These are phyloP conservation scores for Pseudogymnoascus sp. DNA, from an alignment of 2,329 filamentous ascomycete genomes.

Conservation along the genomic window DNA sequence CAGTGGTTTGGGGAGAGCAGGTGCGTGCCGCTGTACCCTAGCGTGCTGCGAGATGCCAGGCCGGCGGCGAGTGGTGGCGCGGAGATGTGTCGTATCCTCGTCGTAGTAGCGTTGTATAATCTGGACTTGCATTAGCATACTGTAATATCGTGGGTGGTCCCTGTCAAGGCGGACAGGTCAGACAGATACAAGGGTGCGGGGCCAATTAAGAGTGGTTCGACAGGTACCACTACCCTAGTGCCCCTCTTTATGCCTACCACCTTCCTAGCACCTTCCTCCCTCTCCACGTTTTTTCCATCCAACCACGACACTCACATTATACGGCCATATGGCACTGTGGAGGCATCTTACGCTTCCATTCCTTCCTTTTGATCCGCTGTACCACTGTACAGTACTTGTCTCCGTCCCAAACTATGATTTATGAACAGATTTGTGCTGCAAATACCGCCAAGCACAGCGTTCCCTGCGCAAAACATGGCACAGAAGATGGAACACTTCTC, in stretches of 20 bases:
- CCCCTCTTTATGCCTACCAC: neutral
- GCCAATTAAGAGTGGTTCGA: constrained; percentile 2
- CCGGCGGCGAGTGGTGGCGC: neutral
- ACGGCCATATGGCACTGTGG: neutral
- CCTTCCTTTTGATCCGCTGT: neutral
- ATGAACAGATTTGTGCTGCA: neutral
- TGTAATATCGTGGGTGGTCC: constrained; percentile 8
- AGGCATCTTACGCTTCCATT: neutral
- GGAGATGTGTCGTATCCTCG: neutral
- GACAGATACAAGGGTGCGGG: constrained; percentile 3
- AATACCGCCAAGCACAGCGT: neutral
- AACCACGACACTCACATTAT: constrained; percentile 1
- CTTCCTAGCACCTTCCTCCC: neutral
- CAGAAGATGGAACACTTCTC: neutral
- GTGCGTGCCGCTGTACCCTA: neutral
- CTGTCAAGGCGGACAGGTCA: neutral
- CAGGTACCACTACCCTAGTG: neutral
- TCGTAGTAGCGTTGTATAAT: neutral
- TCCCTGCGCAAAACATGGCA: constrained; percentile 1
- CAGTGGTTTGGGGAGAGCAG: neutral
- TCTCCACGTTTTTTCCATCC: constrained; percentile 4
- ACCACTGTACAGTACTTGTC: neutral
- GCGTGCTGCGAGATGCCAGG: neutral
- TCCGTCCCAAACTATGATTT: neutral
- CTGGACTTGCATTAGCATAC: constrained; percentile 4